Evolutionary conservation across 345 rosid genomes (phyloP), one percentile per base, ranked within the genome.

Genomic region (Lepidium aucheri): DNA sequence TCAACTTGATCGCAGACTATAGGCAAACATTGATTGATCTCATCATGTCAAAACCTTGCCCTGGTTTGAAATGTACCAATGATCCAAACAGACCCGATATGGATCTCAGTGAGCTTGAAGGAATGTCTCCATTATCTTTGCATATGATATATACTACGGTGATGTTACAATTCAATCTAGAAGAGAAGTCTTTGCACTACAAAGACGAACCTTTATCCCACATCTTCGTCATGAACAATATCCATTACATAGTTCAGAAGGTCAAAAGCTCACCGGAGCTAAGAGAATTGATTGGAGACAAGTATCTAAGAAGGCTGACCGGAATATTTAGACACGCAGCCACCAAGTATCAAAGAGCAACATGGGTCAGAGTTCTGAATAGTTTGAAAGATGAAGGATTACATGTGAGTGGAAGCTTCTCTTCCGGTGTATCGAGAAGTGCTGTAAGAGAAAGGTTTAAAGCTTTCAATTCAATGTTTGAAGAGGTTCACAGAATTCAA

Each of bases 91-190:
- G 84, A 7, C 99, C 96, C 0, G 97, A 86, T 70, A 88, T 94
- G 92, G 99, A 94, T 49, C 77, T 90, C 7, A 56, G 80, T 6
- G 87, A 94, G 60, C 73, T 85, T n/a, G 88, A 94, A 61, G 92
- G 83, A 35, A 80, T 77, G 42, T 60, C 88, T 4, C 92, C 99
- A 0, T 76, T 94, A 13, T 87, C 89, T 30, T 77, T 90, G 66
- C 99, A 94, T 79, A 77, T 89, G 87, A 81, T 94, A 55, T 94
- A 95, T 94, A 83, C 85, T 17, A 94, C 88, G 69, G 96, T 88
- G 50, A 87, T 88, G 70, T 61, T 94, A 73, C 95, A 85, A 66
- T 90, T 86, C 83, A 94, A 94, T 72, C 79, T 94, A 60, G 95
- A 90, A n/a, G 89, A 83, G 5, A 94, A 94, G 78, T 86, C 95